Conservation (phyloP, 1,284 basidiomycete species). For the Schizopora paradoxa region DNA sequence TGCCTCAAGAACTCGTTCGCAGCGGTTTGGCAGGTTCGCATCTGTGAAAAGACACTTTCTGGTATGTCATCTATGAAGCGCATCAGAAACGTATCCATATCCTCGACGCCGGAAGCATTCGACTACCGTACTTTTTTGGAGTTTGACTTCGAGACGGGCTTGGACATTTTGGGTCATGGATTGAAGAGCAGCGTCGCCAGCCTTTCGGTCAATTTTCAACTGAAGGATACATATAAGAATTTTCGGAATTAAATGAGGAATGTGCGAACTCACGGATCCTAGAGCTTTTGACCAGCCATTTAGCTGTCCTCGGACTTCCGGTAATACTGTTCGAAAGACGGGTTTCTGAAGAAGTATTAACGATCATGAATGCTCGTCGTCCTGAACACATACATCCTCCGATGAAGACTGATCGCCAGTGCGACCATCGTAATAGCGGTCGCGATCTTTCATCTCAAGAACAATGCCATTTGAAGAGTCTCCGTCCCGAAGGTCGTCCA, state of each 20-base stretch:
- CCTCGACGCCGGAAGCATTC: not conserved
- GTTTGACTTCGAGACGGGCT: slow-evolving; percentile 57
- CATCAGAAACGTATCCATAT: no score
- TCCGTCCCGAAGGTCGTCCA: slow-evolving; percentile 79
- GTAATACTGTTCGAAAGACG: slow-evolving; percentile 24
- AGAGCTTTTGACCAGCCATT: slow-evolving; percentile 56
- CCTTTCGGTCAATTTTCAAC: slow-evolving; percentile 61
- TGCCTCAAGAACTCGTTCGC: slow-evolving; percentile 95
- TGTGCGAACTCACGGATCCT: slow-evolving; percentile 40
- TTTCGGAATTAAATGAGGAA: slow-evolving; percentile 2
- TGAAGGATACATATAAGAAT: slow-evolving; percentile 22
- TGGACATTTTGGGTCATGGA: slow-evolving; percentile 76
- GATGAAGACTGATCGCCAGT: slow-evolving; percentile 27
- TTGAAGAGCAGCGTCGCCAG: slow-evolving; percentile 60
- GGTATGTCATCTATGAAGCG: slow-evolving; percentile 72
- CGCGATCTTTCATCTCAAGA: slow-evolving; percentile 78
- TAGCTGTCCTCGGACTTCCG: slow-evolving; percentile 40
- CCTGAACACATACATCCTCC: slow-evolving; percentile 30
- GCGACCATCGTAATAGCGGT: slow-evolving; percentile 70
- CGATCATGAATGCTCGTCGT: no score
- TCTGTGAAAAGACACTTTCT: slow-evolving; percentile 68
- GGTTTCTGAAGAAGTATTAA: slow-evolving; percentile 9
- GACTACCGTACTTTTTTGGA: slow-evolving; percentile 49
- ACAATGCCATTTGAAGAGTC: slow-evolving; percentile 62
- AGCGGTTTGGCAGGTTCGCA: slow-evolving; percentile 86